These are phyloP conservation scores for Suhomyces yuchorum DNA, from an alignment of 1,139 yeast species.

Conservation along the genomic window DNA sequence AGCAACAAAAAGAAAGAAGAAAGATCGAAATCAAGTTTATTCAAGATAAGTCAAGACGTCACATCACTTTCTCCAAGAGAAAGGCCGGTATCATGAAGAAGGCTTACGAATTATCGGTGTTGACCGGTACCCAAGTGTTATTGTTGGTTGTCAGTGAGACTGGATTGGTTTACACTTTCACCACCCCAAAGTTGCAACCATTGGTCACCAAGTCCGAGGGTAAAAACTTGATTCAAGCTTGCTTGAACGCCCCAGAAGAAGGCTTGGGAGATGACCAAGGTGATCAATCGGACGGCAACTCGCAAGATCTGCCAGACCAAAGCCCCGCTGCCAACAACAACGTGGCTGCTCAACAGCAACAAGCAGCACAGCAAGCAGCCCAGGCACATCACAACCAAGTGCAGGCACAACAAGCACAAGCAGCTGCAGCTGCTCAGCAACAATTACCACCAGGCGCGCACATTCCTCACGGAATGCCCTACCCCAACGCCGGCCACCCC, in stretches of 20 bases:
- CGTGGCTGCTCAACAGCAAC: conserved; percentile 31
- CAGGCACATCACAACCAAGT: conserved; percentile 27
- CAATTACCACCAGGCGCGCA: conserved; percentile 53
- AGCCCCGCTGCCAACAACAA: conserved; percentile 40
- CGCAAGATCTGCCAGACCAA: conserved; percentile 45
- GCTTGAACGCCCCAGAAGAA: conserved; percentile 89
- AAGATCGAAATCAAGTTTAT: conserved; percentile 96
- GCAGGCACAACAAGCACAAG: conserved; percentile 31
- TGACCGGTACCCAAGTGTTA: conserved; percentile 95
- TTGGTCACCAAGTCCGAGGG: conserved; percentile 97
- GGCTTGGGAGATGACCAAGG: conserved; percentile 61
- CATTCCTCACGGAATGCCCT: conserved; percentile 49
- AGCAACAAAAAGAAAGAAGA: conserved; percentile 78
- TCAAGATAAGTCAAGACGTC: conserved; percentile 96
- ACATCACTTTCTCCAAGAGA: conserved; percentile 94
- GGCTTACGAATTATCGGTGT: conserved; percentile 92
- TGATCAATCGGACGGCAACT: conserved; percentile 59
- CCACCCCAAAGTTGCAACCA: conserved; percentile 97
- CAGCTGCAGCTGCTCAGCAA: conserved; percentile 31
- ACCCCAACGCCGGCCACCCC: conserved; percentile 43
- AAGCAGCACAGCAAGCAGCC: conserved; percentile 27
- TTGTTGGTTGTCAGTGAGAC: conserved; percentile 94
- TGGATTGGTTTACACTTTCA: conserved; percentile 96
- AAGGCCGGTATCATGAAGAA: conserved; percentile 99
- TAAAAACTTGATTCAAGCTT: conserved; percentile 92